phyloP scores from a whole-genome alignment of 805 yeast species.

The Metschnikowia picachoensis region DNA sequence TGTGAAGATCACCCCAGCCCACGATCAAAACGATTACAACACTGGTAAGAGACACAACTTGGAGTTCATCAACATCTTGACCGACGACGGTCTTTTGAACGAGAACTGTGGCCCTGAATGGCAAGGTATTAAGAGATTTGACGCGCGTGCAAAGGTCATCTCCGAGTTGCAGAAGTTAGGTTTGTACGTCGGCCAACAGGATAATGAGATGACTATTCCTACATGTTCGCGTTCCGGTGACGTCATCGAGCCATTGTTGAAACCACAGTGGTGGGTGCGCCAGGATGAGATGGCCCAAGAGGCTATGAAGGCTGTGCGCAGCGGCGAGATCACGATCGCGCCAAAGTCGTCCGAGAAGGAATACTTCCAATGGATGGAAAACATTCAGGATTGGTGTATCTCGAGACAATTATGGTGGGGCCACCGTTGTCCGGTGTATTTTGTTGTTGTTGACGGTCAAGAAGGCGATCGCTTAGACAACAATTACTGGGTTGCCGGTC shows the following conservation, averaged over 20 bases:
- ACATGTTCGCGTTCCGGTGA: slow-evolving; percentile 95
- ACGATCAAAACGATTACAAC: slow-evolving; percentile 93
- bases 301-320: slow-evolving; percentile 80
- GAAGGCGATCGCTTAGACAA: slow-evolving; percentile 61
- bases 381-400: slow-evolving; percentile 98
- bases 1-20: slow-evolving; percentile 98
- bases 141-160: slow-evolving; percentile 83
- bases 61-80: slow-evolving; percentile 83
- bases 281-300: slow-evolving; percentile 84
- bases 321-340: slow-evolving; percentile 73
- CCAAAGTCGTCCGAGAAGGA: slow-evolving; percentile 92
- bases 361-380: slow-evolving; percentile 91
- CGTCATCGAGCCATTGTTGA: slow-evolving; percentile 90
- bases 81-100: slow-evolving; percentile 89
- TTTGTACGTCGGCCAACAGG: slow-evolving; percentile 77
- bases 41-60: slow-evolving; percentile 93
- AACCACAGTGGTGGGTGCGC: slow-evolving; percentile 99
- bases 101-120: slow-evolving; percentile 87
- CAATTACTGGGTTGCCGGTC: slow-evolving; percentile 87
- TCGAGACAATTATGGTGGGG: slow-evolving; percentile 95
- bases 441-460: slow-evolving; percentile 74
- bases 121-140: slow-evolving; percentile 88
- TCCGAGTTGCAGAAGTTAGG: slow-evolving; percentile 72
- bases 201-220: slow-evolving; percentile 95
- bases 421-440: slow-evolving; percentile 96